Evolutionary conservation across 495 filamentous ascomycete genomes (phyloP), one percentile per base, ranked within the genome.

Genomic region (Penicillium paxilli): DNA sequence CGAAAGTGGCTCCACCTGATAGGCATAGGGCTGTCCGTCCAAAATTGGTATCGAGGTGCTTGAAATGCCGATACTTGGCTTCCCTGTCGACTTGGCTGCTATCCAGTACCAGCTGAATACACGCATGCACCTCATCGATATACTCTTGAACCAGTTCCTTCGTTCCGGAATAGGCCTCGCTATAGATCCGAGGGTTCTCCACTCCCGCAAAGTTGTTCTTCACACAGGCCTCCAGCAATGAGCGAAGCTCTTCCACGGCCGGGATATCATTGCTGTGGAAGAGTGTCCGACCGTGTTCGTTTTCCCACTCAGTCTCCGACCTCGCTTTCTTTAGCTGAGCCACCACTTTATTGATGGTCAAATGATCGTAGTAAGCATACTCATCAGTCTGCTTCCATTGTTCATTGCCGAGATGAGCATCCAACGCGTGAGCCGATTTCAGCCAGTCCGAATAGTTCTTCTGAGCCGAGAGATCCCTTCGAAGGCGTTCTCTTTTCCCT

Each of bases 131-230:
- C 74, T 98, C 92, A 57, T 96, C 90, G 45, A 96, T 77, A 64
- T 89, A 97, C 35, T 84, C 81, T 72, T 98, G 95, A 14, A 95
- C 91, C 41, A 96, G 69, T 35, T 91, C 83, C 66, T 98, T 98
- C 1, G 94, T 98, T 20, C 95, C 94, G 52, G 91, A 96, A 61
- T 98, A 98, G 1, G 92, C 92, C 74, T 98, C 91, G 59, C 88
- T 93, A 67, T 98, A 98, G 11, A 98, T 77, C 33, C 91, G 79
- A 19, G 94, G 86, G 57, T 96, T 97, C 72, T 98, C 94, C n/a
- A 94, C 85, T 0, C 94, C 94, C 9, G 87, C 89, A 70, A 96
- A 98, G 64, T 98, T 98, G 68, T 89, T 95, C 81, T 96, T 98
- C 54, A 98, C 88, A 61, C 92, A 96, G 14, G 87, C 87, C 73